Evolutionary conservation across 805 yeast genomes (phyloP), one percentile per base, ranked within the genome.

Genomic region (Ogataea methylovora): DNA sequence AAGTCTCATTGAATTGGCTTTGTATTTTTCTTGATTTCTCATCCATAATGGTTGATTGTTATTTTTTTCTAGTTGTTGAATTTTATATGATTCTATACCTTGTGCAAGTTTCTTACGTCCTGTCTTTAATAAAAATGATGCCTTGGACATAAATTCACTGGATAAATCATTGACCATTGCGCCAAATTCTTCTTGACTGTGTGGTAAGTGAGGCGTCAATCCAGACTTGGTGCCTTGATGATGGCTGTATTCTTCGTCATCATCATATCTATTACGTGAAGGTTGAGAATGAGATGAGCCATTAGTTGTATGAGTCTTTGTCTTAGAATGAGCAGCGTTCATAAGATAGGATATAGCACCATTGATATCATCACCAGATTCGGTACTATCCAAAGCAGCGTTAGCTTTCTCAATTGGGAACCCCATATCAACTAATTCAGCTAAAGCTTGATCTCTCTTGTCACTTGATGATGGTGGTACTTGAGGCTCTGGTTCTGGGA

Each of bases 351-450:
- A 73, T 15, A 84, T 80, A 21, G 94, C 87, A 17, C 62, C 67
- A 37, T 79, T 73, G 8, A 84, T 61, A 43, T 81, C 73, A 5
- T 67, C 51, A 0, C 87, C 84, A 23, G 59, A 48, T 1, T 49
- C 53, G 0, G 79, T 73, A 30, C 63, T 57, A 7, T 57, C 66
- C 24, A 85, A 62, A 0, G 94, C 94, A 3, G 59, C 56, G 18
- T 65, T 68, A 4, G 92, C 76, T 34, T 66, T 71, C 2, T 73
- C 77, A 1, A 71, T 60, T 1, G 79, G 56, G 47, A 85, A 85
- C 3, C 95, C 95, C 76, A 85, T 85, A 39, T 84, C 92, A 3
- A 83, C 56, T 28, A 84, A 61, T 44, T 76, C 83, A 0, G 90
- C 90, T 13, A 84, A 50, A 1, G 75, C 65, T 27, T 59, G 60